phyloP scores from a whole-genome alignment of 2,329 filamentous ascomycete species.

The Ascochyta rabiei region DNA sequence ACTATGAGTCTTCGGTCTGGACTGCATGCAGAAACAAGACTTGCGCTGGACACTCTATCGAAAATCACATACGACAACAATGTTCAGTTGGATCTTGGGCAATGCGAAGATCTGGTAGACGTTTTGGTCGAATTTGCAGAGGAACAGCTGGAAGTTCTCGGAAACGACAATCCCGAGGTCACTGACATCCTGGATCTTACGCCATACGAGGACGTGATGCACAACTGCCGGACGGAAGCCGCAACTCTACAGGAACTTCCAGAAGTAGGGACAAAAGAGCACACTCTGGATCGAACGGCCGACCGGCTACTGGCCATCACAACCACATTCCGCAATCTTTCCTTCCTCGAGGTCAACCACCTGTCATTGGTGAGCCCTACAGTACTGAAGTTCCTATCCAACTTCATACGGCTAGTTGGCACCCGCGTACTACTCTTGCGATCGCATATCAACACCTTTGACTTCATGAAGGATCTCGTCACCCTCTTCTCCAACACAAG shows the following conservation, averaged over 20 bases:
- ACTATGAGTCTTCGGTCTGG: slow-evolving; percentile 90
- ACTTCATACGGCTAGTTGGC: slow-evolving; percentile 83
- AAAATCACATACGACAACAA: slow-evolving; percentile 64
- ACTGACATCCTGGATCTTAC: slow-evolving; percentile 84
- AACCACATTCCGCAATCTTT: slow-evolving; percentile 90
- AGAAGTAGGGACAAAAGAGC: slow-evolving; percentile 75
- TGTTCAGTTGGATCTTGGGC: slow-evolving; percentile 41
- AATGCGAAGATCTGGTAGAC: slow-evolving; percentile 80
- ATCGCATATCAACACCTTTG: slow-evolving; percentile 81
- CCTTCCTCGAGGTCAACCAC: slow-evolving; percentile 83
- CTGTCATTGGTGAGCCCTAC: slow-evolving; percentile 72
- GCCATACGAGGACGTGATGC: slow-evolving; percentile 85
- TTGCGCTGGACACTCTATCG: slow-evolving; percentile 84
- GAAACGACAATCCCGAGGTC: slow-evolving; percentile 81
- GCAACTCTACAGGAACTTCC: slow-evolving; percentile 74
- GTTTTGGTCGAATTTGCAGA: slow-evolving; percentile 89
- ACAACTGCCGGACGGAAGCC: slow-evolving; percentile 77
- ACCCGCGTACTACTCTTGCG: slow-evolving; percentile 87
- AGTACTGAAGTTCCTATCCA: slow-evolving; percentile 83
- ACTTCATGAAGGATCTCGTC: slow-evolving; percentile 96
- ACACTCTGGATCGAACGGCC: slow-evolving; percentile 84
- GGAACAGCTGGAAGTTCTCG: slow-evolving; percentile 82
- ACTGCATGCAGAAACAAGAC: slow-evolving; percentile 84
- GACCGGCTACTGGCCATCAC: slow-evolving; percentile 89
- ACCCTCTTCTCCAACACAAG: slow-evolving; percentile 89